Base-by-base conservation (phyloP, 768 basidiomycete species). In the Terana coerulea region DNA sequence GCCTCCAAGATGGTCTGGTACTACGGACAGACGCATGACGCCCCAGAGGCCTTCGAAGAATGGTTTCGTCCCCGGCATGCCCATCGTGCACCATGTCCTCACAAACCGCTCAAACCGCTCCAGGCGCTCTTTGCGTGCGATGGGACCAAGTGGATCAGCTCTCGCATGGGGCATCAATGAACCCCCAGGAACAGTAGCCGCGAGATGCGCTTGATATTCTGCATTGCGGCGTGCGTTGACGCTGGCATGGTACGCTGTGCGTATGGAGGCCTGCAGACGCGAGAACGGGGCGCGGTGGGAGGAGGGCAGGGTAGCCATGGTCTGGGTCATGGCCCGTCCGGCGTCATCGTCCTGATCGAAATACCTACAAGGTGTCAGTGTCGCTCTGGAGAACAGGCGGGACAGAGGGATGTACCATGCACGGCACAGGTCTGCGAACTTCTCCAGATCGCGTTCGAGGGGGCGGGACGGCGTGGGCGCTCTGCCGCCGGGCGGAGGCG, bases 251-350 rank as follows among this genome's bases (percentile, higher is more conserved):
- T 86, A 94, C 39, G 84, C 84, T 34, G 91, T 83, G 36, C 93
- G 84, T 24, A 94, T 85, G 17, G 88, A 88, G 1, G 91, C 86
- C 65, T 95, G 93, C 17, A 95, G 68, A 52, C 89, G 83, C 19
- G 90, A 86, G 66, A 87, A 95, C 1, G 89, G 86, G 8, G 92
- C 90, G 51, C 89, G 85, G 59, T 95, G 91, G 0, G 88, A 84
- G 2, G 91, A 80, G 6, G 87, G 86, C 3, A 93, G 76, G 29
- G 83, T 84, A 39, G 89, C 78, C 40, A 95, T 73, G 3, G 84
- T 91, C 57, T 90, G 84, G 12, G 88, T 87, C 84, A 95, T 92
- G 54, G 78, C 72, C 42, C 81, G 81, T 24, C 89, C 86, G 17
- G 91, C 78, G 58, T 81, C 76, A 60, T 88, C 84, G 62, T 91